Evolutionary conservation across 805 yeast species (phyloP), one percentile per base, ranked within the genome.

Genomic region (Yamadazyma akitaensis): DNA sequence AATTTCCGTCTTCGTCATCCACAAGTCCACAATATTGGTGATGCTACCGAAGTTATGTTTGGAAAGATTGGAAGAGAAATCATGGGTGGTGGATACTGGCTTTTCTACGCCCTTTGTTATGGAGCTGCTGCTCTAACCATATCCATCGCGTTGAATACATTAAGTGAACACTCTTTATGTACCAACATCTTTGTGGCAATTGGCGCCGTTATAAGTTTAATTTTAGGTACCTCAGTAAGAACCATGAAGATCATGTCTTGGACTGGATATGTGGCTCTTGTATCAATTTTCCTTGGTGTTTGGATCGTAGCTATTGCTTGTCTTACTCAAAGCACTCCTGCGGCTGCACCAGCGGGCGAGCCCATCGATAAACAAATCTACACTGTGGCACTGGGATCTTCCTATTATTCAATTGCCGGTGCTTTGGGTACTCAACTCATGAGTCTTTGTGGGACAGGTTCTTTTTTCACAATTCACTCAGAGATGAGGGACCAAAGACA

Each of bases 261-360:
- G 39, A 28, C 37, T 30, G 51, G 51, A 31, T 49, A 44, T 42
- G 41, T 45, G 25, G 51, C 47, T 1, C 18, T 49, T 13, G 26
- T 19, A 3, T 42, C 49, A 8, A 21, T 49, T 30, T 45, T 40
- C 26, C 4, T 36, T 11, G 37, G 37, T 11, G 42, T 49, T 35
- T 49, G 51, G 51, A 14, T 49, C 13, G 51, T 49, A 12, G 37
- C 51, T 7, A 49, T 49, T 18, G 51, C 51, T 32, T 49, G 51
- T 18, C 39, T 49, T 14, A 37, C 51, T 9, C 51, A 48, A 40
- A 18, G 40, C 12, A 41, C 46, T 2, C 51, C 51, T 10, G 34
- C 48, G n/a, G 48, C 46, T 10, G 51, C 48, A 1, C 43, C 48
- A 18, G 37, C 18, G 14, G 44, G 33, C 12, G 45, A 38, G 21